These are phyloP conservation scores for Colletotrichum sp. DNA, from an alignment of 2,329 filamentous ascomycete genomes.

Conservation along the genomic window DNA sequence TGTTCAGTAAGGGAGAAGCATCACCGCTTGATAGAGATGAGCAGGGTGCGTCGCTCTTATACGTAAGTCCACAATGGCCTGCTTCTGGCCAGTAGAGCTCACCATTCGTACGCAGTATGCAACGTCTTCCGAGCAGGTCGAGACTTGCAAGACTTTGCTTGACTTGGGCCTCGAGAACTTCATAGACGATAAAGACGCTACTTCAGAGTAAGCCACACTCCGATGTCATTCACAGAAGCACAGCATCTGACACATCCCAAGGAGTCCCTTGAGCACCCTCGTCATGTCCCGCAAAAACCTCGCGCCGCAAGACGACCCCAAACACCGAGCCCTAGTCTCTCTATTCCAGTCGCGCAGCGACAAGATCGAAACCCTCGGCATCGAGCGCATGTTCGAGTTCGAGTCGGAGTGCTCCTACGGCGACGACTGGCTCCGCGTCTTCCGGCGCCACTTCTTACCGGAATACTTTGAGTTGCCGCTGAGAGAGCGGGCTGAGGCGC, in stretches of 20 bases:
- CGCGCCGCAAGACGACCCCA: no score
- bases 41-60: background rate
- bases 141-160: fast-evolving
- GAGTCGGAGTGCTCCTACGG: background rate
- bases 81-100: fast-evolving
- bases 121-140: background rate
- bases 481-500: background rate
- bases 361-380: background rate
- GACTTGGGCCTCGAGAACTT: no score
- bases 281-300: no score
- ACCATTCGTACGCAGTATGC: background rate
- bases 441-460: background rate
- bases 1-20: background rate
- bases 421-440: background rate
- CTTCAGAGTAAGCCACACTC: no score
- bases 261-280: no score
- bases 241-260: no score
- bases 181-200: no score
- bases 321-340: no score
- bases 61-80: background rate
- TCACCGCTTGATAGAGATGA: background rate
- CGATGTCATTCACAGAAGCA: fast-evolving
- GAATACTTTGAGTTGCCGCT: background rate
- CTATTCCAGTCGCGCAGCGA: background rate
- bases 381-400: background rate